phyloP scores from a whole-genome alignment of 2,329 filamentous ascomycete species.

The Sarocladium strictum region DNA sequence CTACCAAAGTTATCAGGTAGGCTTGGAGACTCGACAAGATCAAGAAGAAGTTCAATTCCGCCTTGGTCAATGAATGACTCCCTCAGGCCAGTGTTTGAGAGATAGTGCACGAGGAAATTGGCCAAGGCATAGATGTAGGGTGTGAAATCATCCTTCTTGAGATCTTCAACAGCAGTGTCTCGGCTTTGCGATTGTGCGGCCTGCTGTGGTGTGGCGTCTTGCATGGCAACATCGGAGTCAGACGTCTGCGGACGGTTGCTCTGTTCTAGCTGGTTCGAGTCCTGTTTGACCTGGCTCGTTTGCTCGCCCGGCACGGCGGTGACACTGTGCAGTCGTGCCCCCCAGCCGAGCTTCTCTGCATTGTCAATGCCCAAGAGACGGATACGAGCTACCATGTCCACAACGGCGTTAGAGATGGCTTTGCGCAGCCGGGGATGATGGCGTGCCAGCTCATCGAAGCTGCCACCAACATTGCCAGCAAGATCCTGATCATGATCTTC shows the following conservation, averaged over 20 bases:
- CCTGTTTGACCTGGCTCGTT: conserved; percentile 30
- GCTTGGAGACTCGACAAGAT: conserved; percentile 77
- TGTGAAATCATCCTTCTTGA: conserved; percentile 37
- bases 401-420: conserved; percentile 75
- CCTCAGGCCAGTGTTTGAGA: conserved; percentile 68
- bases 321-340: conserved; percentile 36
- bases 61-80: conserved; percentile 69
- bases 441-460: conserved; percentile 89
- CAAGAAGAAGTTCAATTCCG: conserved; percentile 76
- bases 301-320: conserved; percentile 35
- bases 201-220: conserved; percentile 36
- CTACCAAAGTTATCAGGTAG: conserved; percentile 59
- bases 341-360: conserved; percentile 63
- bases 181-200: conserved; percentile 14
- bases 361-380: conserved; percentile 66
- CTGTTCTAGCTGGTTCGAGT: conserved; percentile 25
- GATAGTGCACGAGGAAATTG: conserved; percentile 69
- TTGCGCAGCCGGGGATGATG: conserved; percentile 83
- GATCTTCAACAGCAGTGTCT: conserved; percentile 12
- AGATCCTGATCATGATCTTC: conserved; percentile 55
- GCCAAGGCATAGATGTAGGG: conserved; percentile 71
- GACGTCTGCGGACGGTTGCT: conserved; percentile 30
- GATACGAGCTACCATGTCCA: conserved; percentile 83
- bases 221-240: conserved; percentile 59
- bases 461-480: conserved; percentile 67